Evolutionary conservation across 1,139 yeast species (phyloP).

Genomic region (Sugiyamaella sp.): DNA sequence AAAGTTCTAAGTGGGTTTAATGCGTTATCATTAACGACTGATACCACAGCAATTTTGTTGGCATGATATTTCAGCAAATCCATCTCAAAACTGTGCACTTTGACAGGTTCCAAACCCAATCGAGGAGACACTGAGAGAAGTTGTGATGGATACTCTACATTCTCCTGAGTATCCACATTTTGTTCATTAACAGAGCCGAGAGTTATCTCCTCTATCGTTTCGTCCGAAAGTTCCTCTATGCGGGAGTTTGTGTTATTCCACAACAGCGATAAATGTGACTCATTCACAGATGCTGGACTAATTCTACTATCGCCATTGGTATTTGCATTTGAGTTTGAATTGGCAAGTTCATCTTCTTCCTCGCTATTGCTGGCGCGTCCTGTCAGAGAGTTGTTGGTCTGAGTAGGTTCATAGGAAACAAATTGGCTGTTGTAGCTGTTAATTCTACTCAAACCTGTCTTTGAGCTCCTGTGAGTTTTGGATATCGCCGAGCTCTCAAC

Average conservation of each 20-base stretch:
- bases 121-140: neutral
- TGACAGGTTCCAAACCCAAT: constrained; percentile 9
- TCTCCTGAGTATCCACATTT: neutral
- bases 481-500: neutral
- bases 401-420: too few relatives aligned
- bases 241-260: constrained; percentile 1
- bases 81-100: constrained; percentile 16
- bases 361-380: too few relatives aligned
- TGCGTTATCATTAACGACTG: constrained; percentile 18
- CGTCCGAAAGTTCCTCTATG: constrained; percentile 7
- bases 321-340: too few relatives aligned
- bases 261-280: neutral
- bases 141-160: neutral
- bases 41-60: constrained; percentile 17
- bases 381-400: too few relatives aligned
- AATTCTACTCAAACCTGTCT: neutral
- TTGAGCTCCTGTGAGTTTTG: neutral
- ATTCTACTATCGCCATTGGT: too few relatives aligned
- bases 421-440: neutral
- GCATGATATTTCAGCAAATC: constrained; percentile 20
- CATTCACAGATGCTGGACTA: too few relatives aligned
- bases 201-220: neutral
- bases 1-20: constrained; percentile 19
- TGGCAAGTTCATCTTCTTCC: too few relatives aligned
- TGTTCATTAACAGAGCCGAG: neutral